Evolutionary conservation across 441 rosid species (phyloP).

Genomic region (Adansonia rubrostipa): DNA sequence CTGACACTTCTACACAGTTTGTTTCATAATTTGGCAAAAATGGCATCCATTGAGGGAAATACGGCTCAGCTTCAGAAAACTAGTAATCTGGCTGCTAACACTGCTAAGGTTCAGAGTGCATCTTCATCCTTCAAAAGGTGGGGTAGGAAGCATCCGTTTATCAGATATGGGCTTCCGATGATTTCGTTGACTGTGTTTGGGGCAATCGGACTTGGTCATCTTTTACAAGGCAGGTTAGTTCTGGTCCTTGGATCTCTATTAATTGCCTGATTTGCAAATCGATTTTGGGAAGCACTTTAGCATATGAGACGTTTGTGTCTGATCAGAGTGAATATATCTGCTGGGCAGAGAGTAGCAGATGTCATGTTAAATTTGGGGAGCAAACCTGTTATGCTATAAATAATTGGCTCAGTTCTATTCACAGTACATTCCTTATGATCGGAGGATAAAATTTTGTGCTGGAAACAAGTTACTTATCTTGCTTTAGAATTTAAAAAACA

Average conservation of each 20-base stretch:
- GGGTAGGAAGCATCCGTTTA: constrained; percentile 83
- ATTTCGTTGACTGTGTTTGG: constrained; percentile 88
- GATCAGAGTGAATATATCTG: not conserved
- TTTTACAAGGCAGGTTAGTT: constrained; percentile 89
- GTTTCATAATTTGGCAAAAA: constrained; percentile 29
- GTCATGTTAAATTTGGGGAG: not conserved
- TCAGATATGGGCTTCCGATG: constrained; percentile 93
- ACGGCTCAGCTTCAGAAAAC: constrained; percentile 37
- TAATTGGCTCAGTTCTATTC: constrained; percentile 1
- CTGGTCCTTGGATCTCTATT: constrained; percentile 11
- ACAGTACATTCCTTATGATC: not conserved
- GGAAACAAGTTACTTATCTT: too few relatives aligned
- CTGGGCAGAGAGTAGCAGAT: not conserved
- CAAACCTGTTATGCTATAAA: not conserved
- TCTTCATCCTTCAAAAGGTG: constrained; percentile 66
- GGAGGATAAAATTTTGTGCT: not conserved
- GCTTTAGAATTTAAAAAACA: not conserved
- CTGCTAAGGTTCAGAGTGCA: constrained; percentile 37
- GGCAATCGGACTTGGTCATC: constrained; percentile 80
- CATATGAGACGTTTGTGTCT: constrained; percentile 9
- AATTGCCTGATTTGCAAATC: not conserved
- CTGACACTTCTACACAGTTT: not conserved
- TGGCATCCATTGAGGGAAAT: constrained; percentile 45
- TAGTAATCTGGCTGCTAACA: constrained; percentile 22
- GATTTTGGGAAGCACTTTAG: not conserved